Evolutionary conservation across 2,329 filamentous ascomycete genomes (phyloP), one percentile per base, ranked within the genome.

Genomic region (Rosellinia necatrix): DNA sequence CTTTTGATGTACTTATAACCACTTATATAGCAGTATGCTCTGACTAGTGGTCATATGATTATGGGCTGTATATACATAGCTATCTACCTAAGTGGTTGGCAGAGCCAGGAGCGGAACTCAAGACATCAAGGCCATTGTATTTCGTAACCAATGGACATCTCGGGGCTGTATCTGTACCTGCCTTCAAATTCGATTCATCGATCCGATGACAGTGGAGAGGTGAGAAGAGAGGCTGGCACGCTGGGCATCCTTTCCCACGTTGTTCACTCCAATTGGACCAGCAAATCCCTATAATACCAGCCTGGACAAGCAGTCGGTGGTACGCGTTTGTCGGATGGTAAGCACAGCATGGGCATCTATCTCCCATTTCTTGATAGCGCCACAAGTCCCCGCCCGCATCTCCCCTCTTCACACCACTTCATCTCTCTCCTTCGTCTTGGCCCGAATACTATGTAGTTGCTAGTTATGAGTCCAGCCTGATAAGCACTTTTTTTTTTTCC

Each of bases 241-340:
- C 56, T 59, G 59, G 62, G 49, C 60, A 63, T 53, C 54, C 49
- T 49, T 58, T 59, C 59, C 62, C 64, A 68, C 66, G 65, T 68
- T 67, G 61, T 65, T 41, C 40, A 52, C 47, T 58, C 60, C 50
- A 43, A 69, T 69, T 69, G 66, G 66, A 48, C 59, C 61, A 62
- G 56, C 59, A 50, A 62, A 64, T 60, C 30, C 41, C 27, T 49
- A 54, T 37, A 49, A 52, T 32, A 37, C 57, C 54, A 46, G 47
- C 54, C 51, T 52, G 43, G 48, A 56, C 57, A 59, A 56, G 52
- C 29, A 49, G 38, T 47, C 34, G 44, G 44, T 60, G 52, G 44
- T 53, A 56, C 58, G 55, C 56, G 53, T 53, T 60, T 53, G 58
- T 66, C 40, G 63, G 62, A 54, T 53, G 44, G 32, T 49, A 37